A percentile compares a stretch with the other conserved stretches of the same genome.
Conservation (phyloP, 75 land plant genomes). For the Cunninghamia lanceolata region DNA sequence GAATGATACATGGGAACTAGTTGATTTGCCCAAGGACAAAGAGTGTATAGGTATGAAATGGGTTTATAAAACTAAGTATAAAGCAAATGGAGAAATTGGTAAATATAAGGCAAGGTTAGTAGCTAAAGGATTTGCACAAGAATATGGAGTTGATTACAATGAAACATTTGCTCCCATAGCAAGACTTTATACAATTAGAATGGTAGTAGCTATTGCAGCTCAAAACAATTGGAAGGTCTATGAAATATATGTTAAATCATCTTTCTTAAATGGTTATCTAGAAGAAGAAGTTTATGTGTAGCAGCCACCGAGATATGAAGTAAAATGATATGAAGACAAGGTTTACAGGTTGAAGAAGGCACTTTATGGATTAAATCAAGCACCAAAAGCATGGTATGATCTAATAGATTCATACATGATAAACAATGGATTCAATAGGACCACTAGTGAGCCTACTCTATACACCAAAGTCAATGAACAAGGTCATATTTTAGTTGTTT, state of each 20-base stretch:
- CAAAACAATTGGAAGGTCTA: not conserved
- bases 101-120: conserved; percentile 1
- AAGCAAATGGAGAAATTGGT: not conserved
- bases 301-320: not conserved
- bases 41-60: not conserved
- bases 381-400: conserved; percentile 6
- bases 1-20: no score
- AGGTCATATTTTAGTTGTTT: not conserved
- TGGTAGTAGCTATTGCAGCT: not conserved
- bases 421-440: not conserved
- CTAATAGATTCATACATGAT: not conserved
- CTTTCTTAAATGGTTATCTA: conserved; percentile 8
- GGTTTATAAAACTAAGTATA: not conserved
- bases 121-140: not conserved
- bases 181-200: not conserved
- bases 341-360: conserved; percentile 7
- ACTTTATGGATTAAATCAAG: conserved; percentile 3
- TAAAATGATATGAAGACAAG: not conserved
- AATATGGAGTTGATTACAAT: not conserved
- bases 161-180: not conserved
- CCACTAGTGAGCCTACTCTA: not conserved
- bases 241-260: conserved; percentile 2
- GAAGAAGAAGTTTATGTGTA: conserved; percentile 6
- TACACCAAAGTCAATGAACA: not conserved
- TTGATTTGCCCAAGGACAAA: not conserved